phyloP scores from a whole-genome alignment of 116 monocot genomes.

The Posidonia oceanica region DNA sequence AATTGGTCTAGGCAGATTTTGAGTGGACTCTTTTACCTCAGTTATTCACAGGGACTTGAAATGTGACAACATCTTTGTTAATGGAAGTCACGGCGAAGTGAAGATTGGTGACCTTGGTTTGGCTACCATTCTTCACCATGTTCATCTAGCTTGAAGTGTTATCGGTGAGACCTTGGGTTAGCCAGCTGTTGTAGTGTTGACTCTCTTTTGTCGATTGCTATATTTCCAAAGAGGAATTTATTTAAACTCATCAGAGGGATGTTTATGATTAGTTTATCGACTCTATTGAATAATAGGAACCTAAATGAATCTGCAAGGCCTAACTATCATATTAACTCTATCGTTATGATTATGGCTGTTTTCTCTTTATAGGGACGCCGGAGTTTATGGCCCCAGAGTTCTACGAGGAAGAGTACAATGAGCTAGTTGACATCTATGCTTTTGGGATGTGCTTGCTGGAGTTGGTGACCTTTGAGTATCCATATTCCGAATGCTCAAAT shows the following conservation, averaged over 20 bases:
- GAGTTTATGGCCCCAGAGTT: constrained; percentile 89
- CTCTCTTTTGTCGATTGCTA: no score
- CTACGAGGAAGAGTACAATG: constrained; percentile 81
- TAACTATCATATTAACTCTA: not conserved
- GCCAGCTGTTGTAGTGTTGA: not conserved
- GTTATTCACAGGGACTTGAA: constrained; percentile 79
- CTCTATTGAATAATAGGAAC: no score
- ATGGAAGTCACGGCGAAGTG: constrained; percentile 75
- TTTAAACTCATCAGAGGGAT: no score
- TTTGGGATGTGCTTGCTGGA: constrained; percentile 85
- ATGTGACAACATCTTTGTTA: constrained; percentile 77
- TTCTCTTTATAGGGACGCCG: constrained; percentile 44
- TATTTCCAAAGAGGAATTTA: no score
- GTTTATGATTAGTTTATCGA: no score
- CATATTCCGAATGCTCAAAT: constrained; percentile 63
- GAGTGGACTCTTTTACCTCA: constrained; percentile 56
- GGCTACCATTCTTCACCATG: constrained; percentile 54
- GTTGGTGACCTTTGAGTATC: constrained; percentile 66
- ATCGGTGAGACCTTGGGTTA: constrained; percentile 19
- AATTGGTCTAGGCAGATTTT: constrained; percentile 79
- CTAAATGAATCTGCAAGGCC: no score
- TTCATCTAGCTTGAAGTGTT: constrained; percentile 50
- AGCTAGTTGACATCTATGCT: constrained; percentile 81
- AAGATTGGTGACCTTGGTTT: constrained; percentile 77
- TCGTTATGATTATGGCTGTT: not conserved